Evolutionary conservation across 139 green algal genomes (phyloP), one percentile per base, ranked within the genome.

Genomic region (Chlamydomonas applanata): DNA sequence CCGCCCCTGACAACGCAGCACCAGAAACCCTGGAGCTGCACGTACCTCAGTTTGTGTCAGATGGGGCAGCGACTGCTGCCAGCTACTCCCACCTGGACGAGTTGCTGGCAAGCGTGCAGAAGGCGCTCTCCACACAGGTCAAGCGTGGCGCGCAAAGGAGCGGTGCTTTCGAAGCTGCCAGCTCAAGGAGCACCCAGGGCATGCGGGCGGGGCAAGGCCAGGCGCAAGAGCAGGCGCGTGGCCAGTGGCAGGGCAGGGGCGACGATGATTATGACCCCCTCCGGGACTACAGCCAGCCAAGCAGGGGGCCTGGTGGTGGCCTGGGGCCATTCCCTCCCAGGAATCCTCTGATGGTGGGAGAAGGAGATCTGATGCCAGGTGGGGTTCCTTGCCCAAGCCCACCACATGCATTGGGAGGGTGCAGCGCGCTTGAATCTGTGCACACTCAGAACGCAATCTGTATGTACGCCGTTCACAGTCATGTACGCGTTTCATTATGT

Each of bases 21-120:
- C 62, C 62, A 27, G n/a, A 53, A 69, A 49, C 68, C 22, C 40
- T 75, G 56, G 75, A 80, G 59, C 75, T 80, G 11, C 56, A 62
- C 0, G 4, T 80, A 30, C 17, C n/a, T 11, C 62, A 25, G 3
- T 40, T 24, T 13, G 3, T 30, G 24, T 52, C 62, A 33, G 62
- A 46, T 2, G 16, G 62, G 24, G n/a, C 22, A 33, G 54, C 22
- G 46, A n/a, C 27, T 17, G 72, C 61, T 4, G 32, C 20, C 4
- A 53, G 34, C 1, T 67, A 68, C 63, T 22, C 62, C 11, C 24
- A 69, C 29, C 46, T 79, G n/a, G 63, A 73, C 2, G 73, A 73
- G 46, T 66, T 72, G 3, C 49, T 73, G 3, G 17, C 25, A 11
- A 16, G 34, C 0, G 63, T 72, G n/a, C n/a, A 73, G 63, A 49